Evolutionary conservation across 1,284 basidiomycete species (phyloP), one percentile per base, ranked within the genome.

Genomic region (Schizophyllum commune): DNA sequence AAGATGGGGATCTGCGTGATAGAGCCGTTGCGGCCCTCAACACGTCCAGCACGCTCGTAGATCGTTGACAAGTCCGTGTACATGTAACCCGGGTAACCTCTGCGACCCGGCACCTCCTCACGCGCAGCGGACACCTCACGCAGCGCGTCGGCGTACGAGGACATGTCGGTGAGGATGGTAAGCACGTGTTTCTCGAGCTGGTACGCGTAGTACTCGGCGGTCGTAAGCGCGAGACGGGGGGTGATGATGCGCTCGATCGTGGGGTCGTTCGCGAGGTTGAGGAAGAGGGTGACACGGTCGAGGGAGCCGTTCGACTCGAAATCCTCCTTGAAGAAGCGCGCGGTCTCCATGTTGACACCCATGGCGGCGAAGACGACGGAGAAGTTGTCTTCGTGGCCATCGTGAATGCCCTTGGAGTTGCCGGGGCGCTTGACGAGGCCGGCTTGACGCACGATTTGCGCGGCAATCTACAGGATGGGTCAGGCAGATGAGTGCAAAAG

Each of bases 311-410:
- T 98, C 74, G 98, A 96, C 77, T 99, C 96, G 74, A 99, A 99
- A 80, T 99, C 97, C 74, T 98, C 94, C 78, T 97, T 96, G 90
- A 99, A 99, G 84, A 98, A 99, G 60, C 97, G 88, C 33, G 97
- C 97, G 7, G 97, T 99, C 77, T 99, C 97, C 95, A 98, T 97
- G 81, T 99, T 99, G 70, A 97, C 97, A 86, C 97, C 97, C 97
- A 99, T 99, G 54, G 97, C 97, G 60, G 95, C 97, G 73, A 99
- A 99, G 60, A 99, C 97, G 71, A 99, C 96, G 59, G 94, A 96
- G 83, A 99, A 99, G 78, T 99, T 99, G 80, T 99, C 97, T 81
- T 98, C 96, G 78, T 99, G 97, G 57, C 95, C 97, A 74, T 99
- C 97, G 73, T 96, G 95, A 22, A 98, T 94, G 69, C 93, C 95